phyloP scores from a whole-genome alignment of 2,329 filamentous ascomycete species.

The Colletotrichum godetiae region DNA sequence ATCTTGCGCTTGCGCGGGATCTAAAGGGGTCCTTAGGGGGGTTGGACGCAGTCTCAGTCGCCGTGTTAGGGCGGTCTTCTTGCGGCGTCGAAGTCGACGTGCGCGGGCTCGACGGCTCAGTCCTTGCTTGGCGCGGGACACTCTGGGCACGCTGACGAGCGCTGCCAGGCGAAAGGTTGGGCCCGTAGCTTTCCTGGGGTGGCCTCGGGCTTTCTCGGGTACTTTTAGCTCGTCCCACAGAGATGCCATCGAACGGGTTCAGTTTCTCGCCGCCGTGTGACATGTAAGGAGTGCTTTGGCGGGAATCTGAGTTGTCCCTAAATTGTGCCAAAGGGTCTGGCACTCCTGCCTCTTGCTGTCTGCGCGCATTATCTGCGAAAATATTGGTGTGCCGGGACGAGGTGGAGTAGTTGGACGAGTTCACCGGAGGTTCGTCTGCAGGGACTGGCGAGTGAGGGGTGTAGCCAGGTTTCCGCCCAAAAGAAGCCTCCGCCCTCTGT shows the following conservation, averaged over 20 bases:
- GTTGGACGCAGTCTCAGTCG: slow-evolving; percentile 24
- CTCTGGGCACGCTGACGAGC: slow-evolving; percentile 46
- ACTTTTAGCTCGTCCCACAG: slow-evolving; percentile 59
- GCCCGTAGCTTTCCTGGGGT: slow-evolving; percentile 37
- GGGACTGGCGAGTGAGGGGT: slow-evolving; percentile 58
- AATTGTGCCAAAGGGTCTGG: slow-evolving; percentile 63
- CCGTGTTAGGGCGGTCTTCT: slow-evolving; percentile 27
- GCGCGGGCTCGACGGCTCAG: slow-evolving; percentile 28
- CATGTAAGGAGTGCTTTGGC: slow-evolving; percentile 69
- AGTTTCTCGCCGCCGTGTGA: slow-evolving; percentile 69
- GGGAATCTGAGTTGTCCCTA: slow-evolving; percentile 57
- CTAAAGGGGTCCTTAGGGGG: slow-evolving; percentile 32
- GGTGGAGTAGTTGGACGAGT: slow-evolving; percentile 62
- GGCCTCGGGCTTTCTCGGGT: slow-evolving; percentile 50
- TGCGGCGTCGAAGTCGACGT: slow-evolving; percentile 26
- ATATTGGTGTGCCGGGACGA: slow-evolving; percentile 41
- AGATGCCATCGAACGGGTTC: slow-evolving; percentile 63
- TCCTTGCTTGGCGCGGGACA: slow-evolving; percentile 38
- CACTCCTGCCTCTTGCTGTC: slow-evolving; percentile 41
- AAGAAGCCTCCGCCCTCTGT: slow-evolving; percentile 65
- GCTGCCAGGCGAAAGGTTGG: slow-evolving; percentile 36
- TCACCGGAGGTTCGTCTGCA: slow-evolving; percentile 65
- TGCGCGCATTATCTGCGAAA: slow-evolving; percentile 38
- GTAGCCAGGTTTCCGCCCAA: slow-evolving; percentile 64
- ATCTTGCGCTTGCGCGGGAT: slow-evolving; percentile 35